Conservation (phyloP, 176 grass and related monocot genomes). For the bread wheat (Triticum aestivum) region DNA sequence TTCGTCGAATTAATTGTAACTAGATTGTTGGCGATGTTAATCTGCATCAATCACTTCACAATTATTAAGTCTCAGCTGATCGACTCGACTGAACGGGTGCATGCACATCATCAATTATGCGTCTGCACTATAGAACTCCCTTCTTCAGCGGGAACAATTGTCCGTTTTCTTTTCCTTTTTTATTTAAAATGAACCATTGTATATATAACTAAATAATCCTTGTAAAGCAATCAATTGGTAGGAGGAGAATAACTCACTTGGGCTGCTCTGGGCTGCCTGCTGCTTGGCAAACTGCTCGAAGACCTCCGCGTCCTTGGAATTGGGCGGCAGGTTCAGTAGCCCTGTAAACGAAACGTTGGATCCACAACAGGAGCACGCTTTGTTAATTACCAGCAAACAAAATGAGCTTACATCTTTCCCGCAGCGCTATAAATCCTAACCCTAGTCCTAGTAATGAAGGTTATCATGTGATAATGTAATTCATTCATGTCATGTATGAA, state of each 20-base stretch:
- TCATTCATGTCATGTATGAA: no score
- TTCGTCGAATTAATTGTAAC: background rate
- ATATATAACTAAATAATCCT: no score
- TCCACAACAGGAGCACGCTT: background rate
- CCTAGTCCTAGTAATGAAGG: no score
- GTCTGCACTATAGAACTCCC: background rate
- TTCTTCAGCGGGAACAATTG: background rate
- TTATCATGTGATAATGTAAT: no score
- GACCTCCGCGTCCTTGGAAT: constrained; percentile 52
- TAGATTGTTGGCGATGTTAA: background rate
- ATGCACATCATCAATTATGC: background rate
- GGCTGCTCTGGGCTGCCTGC: background rate
- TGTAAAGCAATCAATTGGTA: background rate
- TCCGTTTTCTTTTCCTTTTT: background rate
- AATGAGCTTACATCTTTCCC: no score
- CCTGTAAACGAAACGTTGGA: constrained; percentile 25
- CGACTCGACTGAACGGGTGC: background rate
- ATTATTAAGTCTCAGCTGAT: background rate
- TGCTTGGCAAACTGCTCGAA: constrained; percentile 51
- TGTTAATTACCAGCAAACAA: background rate
- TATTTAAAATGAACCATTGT: no score
- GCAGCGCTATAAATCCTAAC: no score
- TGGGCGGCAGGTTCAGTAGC: constrained; percentile 45
- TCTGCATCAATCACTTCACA: background rate
- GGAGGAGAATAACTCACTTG: background rate